These are phyloP conservation scores for Cajanus cajan DNA, from an alignment of 306 rosid genomes.

Conservation along the genomic window DNA sequence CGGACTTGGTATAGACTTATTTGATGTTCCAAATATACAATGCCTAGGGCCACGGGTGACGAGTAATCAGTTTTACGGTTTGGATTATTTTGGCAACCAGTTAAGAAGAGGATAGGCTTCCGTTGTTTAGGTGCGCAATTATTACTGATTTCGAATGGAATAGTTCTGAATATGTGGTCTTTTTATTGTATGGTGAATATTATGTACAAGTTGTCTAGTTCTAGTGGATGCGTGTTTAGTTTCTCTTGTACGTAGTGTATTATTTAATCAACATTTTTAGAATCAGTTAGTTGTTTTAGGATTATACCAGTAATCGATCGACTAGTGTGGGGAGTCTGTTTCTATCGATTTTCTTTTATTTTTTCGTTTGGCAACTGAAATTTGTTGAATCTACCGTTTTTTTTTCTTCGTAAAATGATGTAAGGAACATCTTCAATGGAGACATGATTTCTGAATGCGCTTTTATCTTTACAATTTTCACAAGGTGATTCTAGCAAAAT, in stretches of 20 bases:
- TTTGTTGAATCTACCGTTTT: background rate
- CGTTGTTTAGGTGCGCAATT: background rate
- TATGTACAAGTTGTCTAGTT: background rate
- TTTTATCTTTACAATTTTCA: conserved; percentile 40
- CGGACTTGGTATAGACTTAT: background rate
- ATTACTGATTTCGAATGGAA: background rate
- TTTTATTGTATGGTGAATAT: background rate
- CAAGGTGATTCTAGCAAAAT: conserved; percentile 32
- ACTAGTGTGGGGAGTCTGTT: background rate
- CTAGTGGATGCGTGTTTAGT: background rate
- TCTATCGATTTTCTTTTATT: background rate
- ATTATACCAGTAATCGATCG: background rate
- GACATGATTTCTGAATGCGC: background rate
- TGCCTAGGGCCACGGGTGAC: background rate
- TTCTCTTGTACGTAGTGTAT: background rate
- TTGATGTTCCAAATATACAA: background rate
- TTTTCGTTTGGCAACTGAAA: background rate
- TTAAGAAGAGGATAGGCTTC: background rate
- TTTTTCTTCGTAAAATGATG: background rate
- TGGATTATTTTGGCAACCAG: background rate
- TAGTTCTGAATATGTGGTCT: background rate
- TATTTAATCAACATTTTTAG: background rate
- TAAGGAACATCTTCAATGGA: background rate
- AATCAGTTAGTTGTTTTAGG: background rate
- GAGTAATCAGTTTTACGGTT: background rate